A percentile compares a stretch with the other conserved stretches of the same genome.
phyloP scores from a whole-genome alignment of 2,329 filamentous ascomycete species.

The Tolypocladium cylindrosporum region DNA sequence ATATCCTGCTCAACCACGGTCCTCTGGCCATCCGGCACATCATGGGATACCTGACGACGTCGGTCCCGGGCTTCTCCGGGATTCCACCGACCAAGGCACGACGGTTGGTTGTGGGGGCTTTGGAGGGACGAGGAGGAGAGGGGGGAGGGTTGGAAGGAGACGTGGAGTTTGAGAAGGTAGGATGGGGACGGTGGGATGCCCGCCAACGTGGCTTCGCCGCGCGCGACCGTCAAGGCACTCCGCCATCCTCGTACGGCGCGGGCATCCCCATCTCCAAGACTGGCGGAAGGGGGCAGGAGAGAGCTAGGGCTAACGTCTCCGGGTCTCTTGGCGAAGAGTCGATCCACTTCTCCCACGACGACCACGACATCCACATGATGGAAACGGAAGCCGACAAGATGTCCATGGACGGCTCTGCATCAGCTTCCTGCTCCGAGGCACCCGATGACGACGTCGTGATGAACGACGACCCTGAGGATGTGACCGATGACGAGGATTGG shows the following conservation, averaged over 20 bases:
- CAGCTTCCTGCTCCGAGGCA: slow-evolving; percentile 68
- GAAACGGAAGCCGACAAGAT: slow-evolving; percentile 91
- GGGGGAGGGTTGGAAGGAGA: slow-evolving; percentile 56
- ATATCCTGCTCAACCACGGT: slow-evolving; percentile 81
- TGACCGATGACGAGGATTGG: slow-evolving; percentile 96
- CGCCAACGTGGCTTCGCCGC: slow-evolving; percentile 56
- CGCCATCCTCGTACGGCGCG: slow-evolving; percentile 30
- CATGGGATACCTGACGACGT: slow-evolving; percentile 87
- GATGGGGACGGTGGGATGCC: slow-evolving; percentile 95
- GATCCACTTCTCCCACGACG: slow-evolving; percentile 65
- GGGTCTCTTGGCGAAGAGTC: slow-evolving; percentile 60
- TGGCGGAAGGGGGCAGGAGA: slow-evolving; percentile 31
- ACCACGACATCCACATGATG: slow-evolving; percentile 56
- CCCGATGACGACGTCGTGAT: slow-evolving; percentile 55
- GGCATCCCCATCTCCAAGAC: slow-evolving; percentile 48
- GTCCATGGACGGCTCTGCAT: slow-evolving; percentile 66
- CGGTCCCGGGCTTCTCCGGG: slow-evolving; percentile 82
- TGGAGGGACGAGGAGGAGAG: slow-evolving; percentile 67
- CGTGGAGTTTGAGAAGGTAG: slow-evolving; percentile 87
- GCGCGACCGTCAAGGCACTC: slow-evolving; percentile 32
- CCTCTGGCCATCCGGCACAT: slow-evolving; percentile 91
- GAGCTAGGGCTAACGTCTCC: slow-evolving; percentile 37
- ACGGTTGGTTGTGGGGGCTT: slow-evolving; percentile 79
- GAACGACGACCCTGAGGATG: slow-evolving; percentile 71
- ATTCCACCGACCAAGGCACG: slow-evolving; percentile 86